Evolutionary conservation across 2,329 filamentous ascomycete genomes (phyloP).

Genomic region (Cercospora zeina): DNA sequence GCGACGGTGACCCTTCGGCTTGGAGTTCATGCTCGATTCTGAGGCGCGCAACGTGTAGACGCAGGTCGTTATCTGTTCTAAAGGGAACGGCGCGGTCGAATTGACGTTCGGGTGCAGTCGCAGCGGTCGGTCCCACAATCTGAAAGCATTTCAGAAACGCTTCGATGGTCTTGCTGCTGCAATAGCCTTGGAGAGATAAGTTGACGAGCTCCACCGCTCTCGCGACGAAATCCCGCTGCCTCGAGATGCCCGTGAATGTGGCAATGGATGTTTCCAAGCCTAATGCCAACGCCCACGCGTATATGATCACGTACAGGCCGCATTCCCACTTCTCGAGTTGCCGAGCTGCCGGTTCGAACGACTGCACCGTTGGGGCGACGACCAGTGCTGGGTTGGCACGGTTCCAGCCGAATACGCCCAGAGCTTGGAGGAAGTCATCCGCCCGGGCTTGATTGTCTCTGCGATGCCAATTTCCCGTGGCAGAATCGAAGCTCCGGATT

Average conservation of each 20-base stretch:
- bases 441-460: not conserved
- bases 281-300: conserved; percentile 23
- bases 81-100: conserved; percentile 19
- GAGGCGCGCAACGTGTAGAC: not conserved
- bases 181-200: conserved; percentile 15
- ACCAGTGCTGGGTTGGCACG: not conserved
- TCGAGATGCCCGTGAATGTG: conserved; percentile 10
- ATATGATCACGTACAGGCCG: conserved; percentile 20
- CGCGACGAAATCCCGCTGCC: not conserved
- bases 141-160: conserved; percentile 23
- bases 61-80: not conserved
- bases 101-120: conserved; percentile 4
- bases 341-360: not conserved
- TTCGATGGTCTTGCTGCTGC: conserved; percentile 20
- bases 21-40: not conserved
- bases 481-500: conserved; percentile 2
- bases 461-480: conserved; percentile 1
- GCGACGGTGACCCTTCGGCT: not conserved
- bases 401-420: not conserved
- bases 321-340: conserved; percentile 16
- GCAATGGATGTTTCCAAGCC: conserved; percentile 11
- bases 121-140: conserved; percentile 3
- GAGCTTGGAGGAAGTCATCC: not conserved
- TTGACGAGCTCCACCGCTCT: conserved; percentile 12
- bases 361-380: not conserved